Conservation (phyloP, 495 filamentous ascomycete genomes). For the Xylaria palmicola region DNA sequence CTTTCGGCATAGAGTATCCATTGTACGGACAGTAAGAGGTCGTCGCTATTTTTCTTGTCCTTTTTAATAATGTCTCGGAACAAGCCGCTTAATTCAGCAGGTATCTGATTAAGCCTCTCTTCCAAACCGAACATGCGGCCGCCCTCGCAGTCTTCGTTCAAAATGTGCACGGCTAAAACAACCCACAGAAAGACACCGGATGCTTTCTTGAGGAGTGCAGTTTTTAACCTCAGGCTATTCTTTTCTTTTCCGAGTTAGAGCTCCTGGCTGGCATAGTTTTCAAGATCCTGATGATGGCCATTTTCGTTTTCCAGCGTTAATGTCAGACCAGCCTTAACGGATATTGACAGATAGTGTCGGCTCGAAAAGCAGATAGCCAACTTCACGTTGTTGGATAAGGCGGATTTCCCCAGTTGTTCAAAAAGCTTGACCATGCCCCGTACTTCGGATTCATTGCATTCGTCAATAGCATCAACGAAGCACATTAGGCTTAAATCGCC, state of each 20-base stretch:
- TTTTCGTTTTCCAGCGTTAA: slow-evolving; percentile 29
- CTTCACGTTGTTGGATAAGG: not conserved
- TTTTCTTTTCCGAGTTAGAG: not conserved
- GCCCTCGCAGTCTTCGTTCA: slow-evolving; percentile 33
- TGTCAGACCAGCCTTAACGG: slow-evolving; percentile 18
- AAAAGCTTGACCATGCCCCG: slow-evolving; percentile 20
- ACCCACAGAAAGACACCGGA: slow-evolving; percentile 46
- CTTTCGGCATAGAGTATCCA: slow-evolving; percentile 39
- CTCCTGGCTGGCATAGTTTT: slow-evolving; percentile 1
- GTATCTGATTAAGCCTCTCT: slow-evolving; percentile 31
- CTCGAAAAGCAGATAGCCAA: slow-evolving; percentile 38
- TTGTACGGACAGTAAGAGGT: slow-evolving; percentile 34
- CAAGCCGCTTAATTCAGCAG: slow-evolving; percentile 31
- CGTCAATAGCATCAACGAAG: slow-evolving; percentile 8
- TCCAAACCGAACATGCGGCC: slow-evolving; percentile 26
- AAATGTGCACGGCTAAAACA: slow-evolving; percentile 37
- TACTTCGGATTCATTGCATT: slow-evolving; percentile 22
- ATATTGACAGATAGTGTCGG: slow-evolving; percentile 33
- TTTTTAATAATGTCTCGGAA: slow-evolving; percentile 38
- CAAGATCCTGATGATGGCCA: slow-evolving; percentile 11
- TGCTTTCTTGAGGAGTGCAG: slow-evolving; percentile 32
- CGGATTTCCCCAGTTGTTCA: slow-evolving; percentile 14
- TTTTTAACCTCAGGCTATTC: slow-evolving; percentile 15
- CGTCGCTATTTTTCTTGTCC: slow-evolving; percentile 21
- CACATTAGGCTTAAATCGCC: not conserved